These are phyloP conservation scores for Eimeria praecox DNA, from an alignment of 169 alveolate genomes.

Conservation along the genomic window DNA sequence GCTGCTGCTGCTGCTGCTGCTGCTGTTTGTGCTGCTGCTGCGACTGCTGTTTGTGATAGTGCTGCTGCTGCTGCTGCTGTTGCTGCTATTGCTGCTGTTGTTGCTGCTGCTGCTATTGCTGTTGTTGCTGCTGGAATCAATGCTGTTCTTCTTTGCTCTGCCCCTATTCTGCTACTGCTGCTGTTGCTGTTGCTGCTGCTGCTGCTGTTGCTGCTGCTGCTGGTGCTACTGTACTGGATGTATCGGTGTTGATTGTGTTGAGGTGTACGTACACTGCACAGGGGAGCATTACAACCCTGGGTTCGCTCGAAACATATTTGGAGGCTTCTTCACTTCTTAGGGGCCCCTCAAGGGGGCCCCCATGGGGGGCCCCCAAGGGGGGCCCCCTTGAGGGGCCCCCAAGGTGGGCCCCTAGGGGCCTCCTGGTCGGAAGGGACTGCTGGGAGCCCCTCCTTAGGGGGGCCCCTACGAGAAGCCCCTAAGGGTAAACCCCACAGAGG, in stretches of 20 bases:
- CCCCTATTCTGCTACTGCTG: neutral
- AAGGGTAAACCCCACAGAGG: neutral
- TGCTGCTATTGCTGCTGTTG: neutral
- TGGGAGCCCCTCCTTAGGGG: neutral
- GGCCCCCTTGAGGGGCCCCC: neutral
- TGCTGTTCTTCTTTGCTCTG: neutral
- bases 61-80: neutral
- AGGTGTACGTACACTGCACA: conserved; percentile 18
- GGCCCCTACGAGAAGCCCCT: neutral
- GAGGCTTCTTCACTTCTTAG: conserved; percentile 34
- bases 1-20: conserved; percentile 7
- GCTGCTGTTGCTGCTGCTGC: neutral
- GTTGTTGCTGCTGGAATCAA: neutral
- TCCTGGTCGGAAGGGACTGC: too few relatives aligned
- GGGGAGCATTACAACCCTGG: conserved; percentile 64
- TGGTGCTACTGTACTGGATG: conserved; percentile 1
- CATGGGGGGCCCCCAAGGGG: neutral
- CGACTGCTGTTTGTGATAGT: neutral
- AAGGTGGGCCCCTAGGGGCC: neutral
- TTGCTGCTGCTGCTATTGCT: neutral
- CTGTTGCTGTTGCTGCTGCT: neutral
- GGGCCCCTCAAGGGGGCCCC: neutral
- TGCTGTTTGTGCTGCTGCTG: neutral
- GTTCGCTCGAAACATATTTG: conserved; percentile 11
- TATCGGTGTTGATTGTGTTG: neutral